A percentile compares a stretch with the other conserved stretches of the same genome.
phyloP scores from a whole-genome alignment of 1,139 yeast species.

The Diutina catenulata region DNA sequence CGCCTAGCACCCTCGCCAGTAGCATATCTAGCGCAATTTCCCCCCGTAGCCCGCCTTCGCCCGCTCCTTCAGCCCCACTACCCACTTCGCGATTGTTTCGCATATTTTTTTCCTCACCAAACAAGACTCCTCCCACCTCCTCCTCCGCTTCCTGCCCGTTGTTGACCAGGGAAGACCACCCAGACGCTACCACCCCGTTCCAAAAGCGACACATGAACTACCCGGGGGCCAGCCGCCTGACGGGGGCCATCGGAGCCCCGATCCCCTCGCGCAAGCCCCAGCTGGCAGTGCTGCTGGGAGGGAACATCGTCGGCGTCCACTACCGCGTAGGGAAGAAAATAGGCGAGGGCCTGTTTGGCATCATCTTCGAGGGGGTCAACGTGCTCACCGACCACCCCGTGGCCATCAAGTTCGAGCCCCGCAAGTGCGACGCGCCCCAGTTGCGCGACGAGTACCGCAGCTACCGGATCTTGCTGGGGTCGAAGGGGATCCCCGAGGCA shows the following conservation, averaged over 20 bases:
- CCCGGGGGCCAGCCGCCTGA: conserved; percentile 5
- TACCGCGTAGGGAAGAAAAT: conserved; percentile 73
- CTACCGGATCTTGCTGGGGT: conserved; percentile 51
- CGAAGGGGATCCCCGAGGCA: conserved; percentile 60
- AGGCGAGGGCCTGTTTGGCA: conserved; percentile 82
- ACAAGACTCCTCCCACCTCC: too few species aligned
- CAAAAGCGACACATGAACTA: background rate
- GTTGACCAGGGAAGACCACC: too few species aligned
- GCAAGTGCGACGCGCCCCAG: conserved; percentile 75
- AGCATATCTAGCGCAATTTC: too few species aligned
- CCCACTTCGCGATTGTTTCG: too few species aligned
- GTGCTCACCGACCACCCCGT: conserved; percentile 65
- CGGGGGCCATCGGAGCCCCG: background rate
- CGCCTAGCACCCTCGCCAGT: too few species aligned
- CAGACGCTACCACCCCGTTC: too few species aligned
- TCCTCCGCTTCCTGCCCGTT: too few species aligned
- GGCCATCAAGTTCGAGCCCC: conserved; percentile 71
- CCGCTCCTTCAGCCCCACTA: too few species aligned
- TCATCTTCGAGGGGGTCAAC: conserved; percentile 70
- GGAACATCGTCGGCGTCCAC: conserved; percentile 58
- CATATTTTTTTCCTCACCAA: too few species aligned
- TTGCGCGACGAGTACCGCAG: conserved; percentile 68
- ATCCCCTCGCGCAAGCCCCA: background rate
- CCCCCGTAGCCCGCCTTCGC: too few species aligned
- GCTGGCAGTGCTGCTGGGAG: background rate